Conservation (phyloP, 2,329 filamentous ascomycete species). For the Aciculosporium take region DNA sequence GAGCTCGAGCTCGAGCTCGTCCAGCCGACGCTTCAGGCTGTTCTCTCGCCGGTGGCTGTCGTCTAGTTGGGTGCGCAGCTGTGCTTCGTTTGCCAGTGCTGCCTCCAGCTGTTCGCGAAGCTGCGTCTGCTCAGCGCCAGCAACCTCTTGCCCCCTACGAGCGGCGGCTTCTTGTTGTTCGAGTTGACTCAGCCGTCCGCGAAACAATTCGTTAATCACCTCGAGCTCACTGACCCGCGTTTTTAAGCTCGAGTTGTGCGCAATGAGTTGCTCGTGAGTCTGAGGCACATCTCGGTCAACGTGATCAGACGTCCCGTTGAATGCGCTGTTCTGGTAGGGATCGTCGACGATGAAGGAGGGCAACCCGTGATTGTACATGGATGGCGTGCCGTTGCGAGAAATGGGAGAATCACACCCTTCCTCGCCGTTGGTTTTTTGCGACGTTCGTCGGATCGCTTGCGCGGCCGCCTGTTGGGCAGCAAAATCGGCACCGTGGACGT, state of each 20-base stretch:
- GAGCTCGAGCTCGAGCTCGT: constrained; percentile 55
- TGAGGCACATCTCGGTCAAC: constrained; percentile 57
- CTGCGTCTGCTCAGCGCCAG: constrained; percentile 39
- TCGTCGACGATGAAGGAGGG: constrained; percentile 68
- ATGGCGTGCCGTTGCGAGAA: constrained; percentile 66
- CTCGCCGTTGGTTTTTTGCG: constrained; percentile 60
- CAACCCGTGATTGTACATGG: constrained; percentile 59
- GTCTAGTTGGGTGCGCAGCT: constrained; percentile 51
- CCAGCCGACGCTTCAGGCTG: constrained; percentile 66
- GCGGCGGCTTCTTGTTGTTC: constrained; percentile 62
- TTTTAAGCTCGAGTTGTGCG: constrained; percentile 75
- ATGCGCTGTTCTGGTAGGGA: constrained; percentile 40
- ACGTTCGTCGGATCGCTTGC: constrained; percentile 41
- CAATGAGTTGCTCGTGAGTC: constrained; percentile 65
- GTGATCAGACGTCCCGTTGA: constrained; percentile 25
- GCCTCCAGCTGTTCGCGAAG: constrained; percentile 42
- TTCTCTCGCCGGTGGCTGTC: constrained; percentile 68
- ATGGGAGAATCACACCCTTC: constrained; percentile 67
- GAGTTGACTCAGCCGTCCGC: constrained; percentile 61
- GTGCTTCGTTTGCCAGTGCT: constrained; percentile 24
- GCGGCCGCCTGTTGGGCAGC: constrained; percentile 38
- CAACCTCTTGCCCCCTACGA: constrained; percentile 43
- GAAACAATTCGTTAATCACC: constrained; percentile 77
- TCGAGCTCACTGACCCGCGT: constrained; percentile 92
- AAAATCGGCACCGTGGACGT: constrained; percentile 45